Evolutionary conservation across 1,284 basidiomycete species (phyloP).

Genomic region (Golubevia pallescens): DNA sequence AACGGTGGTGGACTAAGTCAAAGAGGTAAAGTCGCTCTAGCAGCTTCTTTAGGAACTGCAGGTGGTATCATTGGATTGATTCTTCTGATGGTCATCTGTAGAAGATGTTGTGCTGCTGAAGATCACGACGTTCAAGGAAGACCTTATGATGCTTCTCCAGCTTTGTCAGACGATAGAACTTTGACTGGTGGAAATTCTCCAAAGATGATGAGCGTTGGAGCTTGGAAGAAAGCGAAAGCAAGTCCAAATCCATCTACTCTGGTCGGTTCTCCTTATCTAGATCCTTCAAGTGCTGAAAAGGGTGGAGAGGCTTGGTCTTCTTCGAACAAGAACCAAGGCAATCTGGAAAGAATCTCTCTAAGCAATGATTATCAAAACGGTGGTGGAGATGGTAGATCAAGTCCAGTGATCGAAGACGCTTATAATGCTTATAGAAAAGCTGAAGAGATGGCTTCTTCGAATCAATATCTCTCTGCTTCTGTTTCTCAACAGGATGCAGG

Average conservation of each 20-base stretch:
- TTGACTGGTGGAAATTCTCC: slow-evolving; percentile 19
- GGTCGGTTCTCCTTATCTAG: slow-evolving; percentile 24
- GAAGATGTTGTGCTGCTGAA: slow-evolving; percentile 32
- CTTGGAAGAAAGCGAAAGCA: neutral
- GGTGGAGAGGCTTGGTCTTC: neutral
- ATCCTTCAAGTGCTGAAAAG: slow-evolving; percentile 7
- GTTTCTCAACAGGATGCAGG: neutral
- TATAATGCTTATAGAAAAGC: slow-evolving; percentile 7
- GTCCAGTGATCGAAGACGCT: slow-evolving; percentile 9
- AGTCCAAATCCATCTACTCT: slow-evolving; percentile 7
- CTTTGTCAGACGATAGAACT: slow-evolving; percentile 34
- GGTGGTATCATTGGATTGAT: slow-evolving; percentile 38
- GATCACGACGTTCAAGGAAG: slow-evolving; percentile 25
- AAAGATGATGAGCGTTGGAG: neutral
- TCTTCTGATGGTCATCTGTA: slow-evolving; percentile 39
- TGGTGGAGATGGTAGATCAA: neutral
- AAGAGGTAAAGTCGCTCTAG: slow-evolving; percentile 33
- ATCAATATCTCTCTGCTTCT: neutral
- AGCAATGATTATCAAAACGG: neutral
- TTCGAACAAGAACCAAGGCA: neutral
- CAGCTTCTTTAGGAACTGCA: slow-evolving; percentile 29
- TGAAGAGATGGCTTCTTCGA: slow-evolving; percentile 1
- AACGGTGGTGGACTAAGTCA: slow-evolving; percentile 17
- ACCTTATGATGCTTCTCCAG: slow-evolving; percentile 3
- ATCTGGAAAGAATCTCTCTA: neutral